A percentile compares a stretch with the other conserved stretches of the same genome.
These are phyloP conservation scores for Apium graveolens DNA, from an alignment of 129 eudicot species.

Conservation along the genomic window DNA sequence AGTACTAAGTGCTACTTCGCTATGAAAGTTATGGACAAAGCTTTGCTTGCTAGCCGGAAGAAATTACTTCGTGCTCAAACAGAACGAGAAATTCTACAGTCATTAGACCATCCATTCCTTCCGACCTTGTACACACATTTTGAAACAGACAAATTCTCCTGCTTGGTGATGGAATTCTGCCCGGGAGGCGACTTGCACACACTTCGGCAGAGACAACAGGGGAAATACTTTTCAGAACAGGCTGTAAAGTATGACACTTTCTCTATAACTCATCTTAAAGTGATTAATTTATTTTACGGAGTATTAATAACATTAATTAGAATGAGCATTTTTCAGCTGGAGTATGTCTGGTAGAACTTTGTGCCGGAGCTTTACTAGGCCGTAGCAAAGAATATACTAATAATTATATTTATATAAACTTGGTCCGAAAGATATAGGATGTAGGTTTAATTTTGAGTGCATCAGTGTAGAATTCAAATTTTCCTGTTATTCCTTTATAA, in stretches of 20 bases:
- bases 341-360: background rate
- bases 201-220: conserved; percentile 74
- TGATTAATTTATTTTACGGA: background rate
- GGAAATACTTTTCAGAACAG: conserved; percentile 73
- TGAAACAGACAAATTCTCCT: conserved; percentile 74
- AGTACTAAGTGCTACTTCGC: conserved; percentile 74
- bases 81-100: conserved; percentile 68
- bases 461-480: background rate
- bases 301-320: background rate
- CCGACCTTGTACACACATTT: conserved; percentile 70
- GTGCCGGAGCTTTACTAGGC: background rate
- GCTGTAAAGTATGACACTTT: conserved; percentile 64
- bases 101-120: conserved; percentile 77
- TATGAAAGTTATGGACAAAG: conserved; percentile 83
- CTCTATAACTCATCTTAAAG: conserved; percentile 9
- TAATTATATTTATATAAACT: background rate
- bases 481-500: background rate
- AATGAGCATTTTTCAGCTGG: background rate
- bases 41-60: conserved; percentile 54
- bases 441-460: background rate
- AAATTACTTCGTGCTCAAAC: conserved; percentile 71
- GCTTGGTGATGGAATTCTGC: conserved; percentile 90
- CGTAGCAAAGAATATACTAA: background rate
- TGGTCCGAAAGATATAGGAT: background rate
- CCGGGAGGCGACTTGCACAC: conserved; percentile 83